phyloP scores from a whole-genome alignment of 768 basidiomycete species.

The Suillus paluster region DNA sequence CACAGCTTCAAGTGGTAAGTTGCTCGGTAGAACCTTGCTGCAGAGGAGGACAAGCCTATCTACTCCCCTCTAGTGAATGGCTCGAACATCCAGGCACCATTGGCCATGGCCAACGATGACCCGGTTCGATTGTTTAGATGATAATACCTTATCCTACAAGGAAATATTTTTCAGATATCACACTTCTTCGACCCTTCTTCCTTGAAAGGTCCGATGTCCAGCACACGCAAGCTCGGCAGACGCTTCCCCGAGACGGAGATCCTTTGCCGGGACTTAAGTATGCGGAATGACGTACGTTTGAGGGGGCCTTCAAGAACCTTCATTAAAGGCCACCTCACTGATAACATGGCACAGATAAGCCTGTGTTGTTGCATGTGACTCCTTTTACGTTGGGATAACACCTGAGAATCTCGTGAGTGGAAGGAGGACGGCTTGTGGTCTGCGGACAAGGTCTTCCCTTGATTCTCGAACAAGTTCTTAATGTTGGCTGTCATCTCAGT shows the following conservation, averaged over 20 bases:
- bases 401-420: conserved; percentile 14
- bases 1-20: neutral
- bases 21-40: neutral
- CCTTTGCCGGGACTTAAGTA: neutral
- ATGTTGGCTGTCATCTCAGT: conserved; percentile 9
- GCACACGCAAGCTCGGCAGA: neutral
- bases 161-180: neutral
- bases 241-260: neutral
- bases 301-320: too few species aligned
- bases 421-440: conserved; percentile 14
- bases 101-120: neutral
- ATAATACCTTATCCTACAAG: neutral
- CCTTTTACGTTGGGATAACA: conserved; percentile 17
- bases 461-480: conserved; percentile 12
- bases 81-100: neutral
- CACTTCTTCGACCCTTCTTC: neutral
- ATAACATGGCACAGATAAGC: conserved; percentile 8
- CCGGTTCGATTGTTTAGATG: neutral
- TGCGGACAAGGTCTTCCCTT: conserved; percentile 11
- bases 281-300: conserved; percentile 6
- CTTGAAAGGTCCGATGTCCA: neutral
- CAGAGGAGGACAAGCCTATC: neutral
- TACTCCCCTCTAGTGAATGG: neutral
- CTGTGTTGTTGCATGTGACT: conserved; percentile 11
- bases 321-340: too few species aligned